Percentiles rank a stretch among this genome's conserved stretches.
Evolutionary conservation across 2,329 filamentous ascomycete species (phyloP).

Genomic region (Hypoxylon sp.): DNA sequence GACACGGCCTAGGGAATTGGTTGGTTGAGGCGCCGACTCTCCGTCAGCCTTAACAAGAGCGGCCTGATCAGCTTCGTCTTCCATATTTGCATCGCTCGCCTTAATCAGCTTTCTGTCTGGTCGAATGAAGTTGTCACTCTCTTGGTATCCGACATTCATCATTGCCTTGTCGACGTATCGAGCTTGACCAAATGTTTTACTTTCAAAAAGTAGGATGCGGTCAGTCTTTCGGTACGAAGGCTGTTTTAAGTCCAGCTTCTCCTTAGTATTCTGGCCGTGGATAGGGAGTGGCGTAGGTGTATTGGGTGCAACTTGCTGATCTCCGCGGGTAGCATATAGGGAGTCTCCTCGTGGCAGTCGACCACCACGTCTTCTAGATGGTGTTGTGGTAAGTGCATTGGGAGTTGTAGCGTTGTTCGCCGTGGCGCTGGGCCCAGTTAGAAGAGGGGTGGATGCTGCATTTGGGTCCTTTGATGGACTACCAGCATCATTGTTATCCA

Average conservation of each 20-base stretch:
- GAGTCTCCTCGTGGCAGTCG: constrained; percentile 68
- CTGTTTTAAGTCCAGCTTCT: constrained; percentile 82
- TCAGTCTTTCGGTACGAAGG: constrained; percentile 83
- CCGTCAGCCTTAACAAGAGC: constrained; percentile 67
- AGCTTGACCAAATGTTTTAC: constrained; percentile 85
- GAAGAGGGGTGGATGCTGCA: constrained; percentile 58
- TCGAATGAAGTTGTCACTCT: constrained; percentile 89
- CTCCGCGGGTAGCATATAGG: constrained; percentile 68
- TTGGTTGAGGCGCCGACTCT: constrained; percentile 63
- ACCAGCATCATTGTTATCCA: constrained; percentile 60
- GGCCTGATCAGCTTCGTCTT: constrained; percentile 70
- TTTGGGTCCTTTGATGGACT: constrained; percentile 65
- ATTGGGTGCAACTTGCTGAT: constrained; percentile 63
- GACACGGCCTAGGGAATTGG: constrained; percentile 79
- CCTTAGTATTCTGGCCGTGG: constrained; percentile 83
- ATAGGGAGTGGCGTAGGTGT: constrained; percentile 79
- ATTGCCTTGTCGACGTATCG: constrained; percentile 97
- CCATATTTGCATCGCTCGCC: constrained; percentile 70
- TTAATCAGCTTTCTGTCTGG: constrained; percentile 81
- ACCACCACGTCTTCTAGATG: constrained; percentile 60
- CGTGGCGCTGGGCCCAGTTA: constrained; percentile 61
- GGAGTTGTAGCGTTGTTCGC: constrained; percentile 52
- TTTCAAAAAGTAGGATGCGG: constrained; percentile 84
- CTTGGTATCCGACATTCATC: constrained; percentile 96
- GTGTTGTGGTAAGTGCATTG: constrained; percentile 54